Conservation (phyloP, 139 green algal genomes). For the Gonium pectorale region DNA sequence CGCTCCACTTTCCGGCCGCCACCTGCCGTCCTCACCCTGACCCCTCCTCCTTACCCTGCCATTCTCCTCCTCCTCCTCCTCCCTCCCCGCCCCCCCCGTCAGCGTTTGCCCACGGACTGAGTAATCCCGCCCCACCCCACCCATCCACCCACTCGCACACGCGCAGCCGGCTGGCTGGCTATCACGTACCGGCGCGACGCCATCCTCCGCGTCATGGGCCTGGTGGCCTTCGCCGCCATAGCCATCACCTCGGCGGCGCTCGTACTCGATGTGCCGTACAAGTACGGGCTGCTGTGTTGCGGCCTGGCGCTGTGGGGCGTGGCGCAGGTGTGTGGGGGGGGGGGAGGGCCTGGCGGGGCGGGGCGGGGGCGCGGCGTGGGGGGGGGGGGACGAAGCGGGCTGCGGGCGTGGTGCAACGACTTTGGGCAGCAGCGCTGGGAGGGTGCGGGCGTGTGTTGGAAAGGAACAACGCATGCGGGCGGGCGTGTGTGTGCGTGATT, state of each 20-base stretch:
- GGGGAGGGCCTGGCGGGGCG: neutral
- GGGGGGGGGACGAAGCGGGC: neutral
- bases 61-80: neutral
- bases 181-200: conserved; percentile 34
- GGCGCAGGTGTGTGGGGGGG: conserved; percentile 30
- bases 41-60: neutral
- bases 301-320: conserved; percentile 58
- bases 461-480: neutral
- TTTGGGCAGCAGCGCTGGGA: too few species aligned
- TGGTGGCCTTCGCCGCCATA: conserved; percentile 44
- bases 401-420: neutral
- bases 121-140: too few species aligned
- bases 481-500: neutral
- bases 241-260: conserved; percentile 37
- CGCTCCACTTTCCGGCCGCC: neutral
- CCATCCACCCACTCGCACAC: too few species aligned
- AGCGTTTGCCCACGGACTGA: too few species aligned
- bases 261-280: conserved; percentile 2
- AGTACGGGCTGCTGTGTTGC: conserved; percentile 55
- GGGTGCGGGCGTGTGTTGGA: neutral
- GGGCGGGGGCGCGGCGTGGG: neutral
- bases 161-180: conserved; percentile 40
- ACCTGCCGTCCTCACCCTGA: neutral
- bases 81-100: neutral
- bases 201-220: conserved; percentile 40